phyloP scores from a whole-genome alignment of 2,329 filamentous ascomycete species.

The Fusarium citri region DNA sequence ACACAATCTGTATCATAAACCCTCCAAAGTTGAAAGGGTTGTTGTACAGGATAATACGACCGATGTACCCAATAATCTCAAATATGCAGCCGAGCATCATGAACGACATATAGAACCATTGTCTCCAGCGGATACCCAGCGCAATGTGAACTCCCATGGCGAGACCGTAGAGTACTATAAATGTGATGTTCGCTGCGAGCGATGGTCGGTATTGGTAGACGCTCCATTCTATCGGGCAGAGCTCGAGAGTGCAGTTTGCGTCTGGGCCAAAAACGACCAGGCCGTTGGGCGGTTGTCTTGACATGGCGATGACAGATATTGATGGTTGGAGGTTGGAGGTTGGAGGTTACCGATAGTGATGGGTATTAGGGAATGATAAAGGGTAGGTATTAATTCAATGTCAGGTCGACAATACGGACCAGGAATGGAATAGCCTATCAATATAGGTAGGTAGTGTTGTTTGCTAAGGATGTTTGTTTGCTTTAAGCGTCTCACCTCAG shows the following conservation, averaged over 20 bases:
- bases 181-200: constrained; percentile 55
- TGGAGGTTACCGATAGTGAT: background rate
- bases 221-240: constrained; percentile 59
- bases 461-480: background rate
- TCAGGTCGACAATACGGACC: background rate
- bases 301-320: constrained; percentile 18
- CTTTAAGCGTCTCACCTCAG: constrained; percentile 5
- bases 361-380: background rate
- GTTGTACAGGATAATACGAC: constrained; percentile 65
- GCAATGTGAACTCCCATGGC: constrained; percentile 58
- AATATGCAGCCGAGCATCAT: constrained; percentile 66
- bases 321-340: background rate
- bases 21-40: constrained; percentile 68
- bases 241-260: constrained; percentile 62
- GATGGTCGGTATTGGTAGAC: constrained; percentile 61
- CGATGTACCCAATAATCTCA: constrained; percentile 72
- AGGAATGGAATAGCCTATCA: background rate
- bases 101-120: constrained; percentile 58
- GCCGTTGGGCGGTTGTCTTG: constrained; percentile 15
- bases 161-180: constrained; percentile 59
- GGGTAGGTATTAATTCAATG: background rate
- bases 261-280: constrained; percentile 57
- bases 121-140: constrained; percentile 56
- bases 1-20: constrained; percentile 72
- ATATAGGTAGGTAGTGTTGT: background rate